Evolutionary conservation across 75 land plant species (phyloP).

Genomic region (Adiantum capillusveneris): DNA sequence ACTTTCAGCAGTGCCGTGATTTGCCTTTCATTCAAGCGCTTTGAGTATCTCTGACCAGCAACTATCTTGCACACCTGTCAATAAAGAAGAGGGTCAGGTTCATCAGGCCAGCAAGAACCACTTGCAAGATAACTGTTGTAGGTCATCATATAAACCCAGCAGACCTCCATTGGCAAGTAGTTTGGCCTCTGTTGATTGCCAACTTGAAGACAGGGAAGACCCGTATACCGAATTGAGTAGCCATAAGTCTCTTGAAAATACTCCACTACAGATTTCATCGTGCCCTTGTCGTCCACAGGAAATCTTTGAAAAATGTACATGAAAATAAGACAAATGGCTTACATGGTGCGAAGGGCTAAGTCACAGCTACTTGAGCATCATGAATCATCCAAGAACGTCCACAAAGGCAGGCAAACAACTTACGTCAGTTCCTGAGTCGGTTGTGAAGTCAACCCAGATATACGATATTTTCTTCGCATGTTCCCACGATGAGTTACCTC

Average conservation of each 20-base stretch:
- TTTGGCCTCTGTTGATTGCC: slow-evolving; percentile 47
- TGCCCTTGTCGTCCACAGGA: slow-evolving; percentile 41
- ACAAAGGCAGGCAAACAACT: no score
- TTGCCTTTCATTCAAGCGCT: slow-evolving; percentile 57
- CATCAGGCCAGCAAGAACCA: no score
- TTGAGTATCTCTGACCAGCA: slow-evolving; percentile 69
- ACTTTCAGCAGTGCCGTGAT: slow-evolving; percentile 56
- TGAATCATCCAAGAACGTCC: no score
- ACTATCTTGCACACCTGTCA: slow-evolving; percentile 65
- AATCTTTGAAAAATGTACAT: no score
- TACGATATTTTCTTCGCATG: slow-evolving; percentile 76
- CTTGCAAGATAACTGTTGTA: no score
- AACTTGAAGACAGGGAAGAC: slow-evolving; percentile 44
- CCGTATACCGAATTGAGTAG: slow-evolving; percentile 31
- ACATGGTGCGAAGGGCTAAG: no score
- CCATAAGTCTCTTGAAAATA: slow-evolving; percentile 51
- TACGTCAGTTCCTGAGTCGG: slow-evolving; percentile 75
- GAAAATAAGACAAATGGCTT: no score
- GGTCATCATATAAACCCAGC: no score
- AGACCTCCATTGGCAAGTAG: slow-evolving; percentile 51
- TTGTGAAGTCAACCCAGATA: slow-evolving; percentile 75
- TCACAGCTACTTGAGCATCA: no score
- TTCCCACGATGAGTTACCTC: slow-evolving; percentile 90
- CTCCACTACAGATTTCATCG: slow-evolving; percentile 43
- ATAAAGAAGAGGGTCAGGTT: no score